A percentile compares a stretch with the other conserved stretches of the same genome.
Evolutionary conservation across 2,329 filamentous ascomycete genomes (phyloP).

Genomic region (Ceratocystis diversiconidia): DNA sequence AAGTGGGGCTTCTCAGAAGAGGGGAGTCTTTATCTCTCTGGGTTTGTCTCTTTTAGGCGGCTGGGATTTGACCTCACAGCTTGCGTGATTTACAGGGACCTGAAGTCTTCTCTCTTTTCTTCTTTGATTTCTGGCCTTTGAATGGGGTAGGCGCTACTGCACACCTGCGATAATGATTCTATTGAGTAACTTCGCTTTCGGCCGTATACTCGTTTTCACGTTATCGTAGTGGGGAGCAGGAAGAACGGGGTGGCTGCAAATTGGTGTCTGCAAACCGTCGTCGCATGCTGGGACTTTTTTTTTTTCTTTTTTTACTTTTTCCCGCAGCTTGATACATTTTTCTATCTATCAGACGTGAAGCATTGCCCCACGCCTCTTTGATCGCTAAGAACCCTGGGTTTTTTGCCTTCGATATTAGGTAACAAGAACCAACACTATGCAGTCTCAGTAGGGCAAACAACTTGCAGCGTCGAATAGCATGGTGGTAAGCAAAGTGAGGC

Average conservation of each 20-base stretch:
- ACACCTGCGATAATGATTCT: neutral
- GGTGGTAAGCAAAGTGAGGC: neutral
- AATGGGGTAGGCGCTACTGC: neutral
- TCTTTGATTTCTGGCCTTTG: neutral
- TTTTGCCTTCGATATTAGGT: neutral
- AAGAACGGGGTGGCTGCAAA: too few species aligned
- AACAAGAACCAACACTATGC: neutral
- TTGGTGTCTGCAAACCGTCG: too few species aligned
- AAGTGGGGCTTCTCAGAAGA: neutral
- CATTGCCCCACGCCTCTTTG: too few species aligned
- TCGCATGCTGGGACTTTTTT: neutral
- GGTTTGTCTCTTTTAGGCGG: neutral
- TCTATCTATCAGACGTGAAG: too few species aligned
- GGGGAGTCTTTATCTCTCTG: neutral
- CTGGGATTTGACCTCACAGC: neutral
- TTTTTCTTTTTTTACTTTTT: neutral
- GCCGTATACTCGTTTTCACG: too few species aligned
- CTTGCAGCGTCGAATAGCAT: neutral
- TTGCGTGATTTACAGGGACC: slow-evolving; percentile 5
- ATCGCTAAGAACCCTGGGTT: neutral
- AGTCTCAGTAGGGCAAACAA: neutral
- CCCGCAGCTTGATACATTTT: neutral
- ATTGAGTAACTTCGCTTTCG: too few species aligned
- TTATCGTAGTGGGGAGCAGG: too few species aligned
- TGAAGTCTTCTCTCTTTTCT: too few species aligned